Percentiles rank a stretch among this genome's conserved stretches.
Conservation (phyloP, 768 basidiomycete genomes). For the Suillus cothurnatus region DNA sequence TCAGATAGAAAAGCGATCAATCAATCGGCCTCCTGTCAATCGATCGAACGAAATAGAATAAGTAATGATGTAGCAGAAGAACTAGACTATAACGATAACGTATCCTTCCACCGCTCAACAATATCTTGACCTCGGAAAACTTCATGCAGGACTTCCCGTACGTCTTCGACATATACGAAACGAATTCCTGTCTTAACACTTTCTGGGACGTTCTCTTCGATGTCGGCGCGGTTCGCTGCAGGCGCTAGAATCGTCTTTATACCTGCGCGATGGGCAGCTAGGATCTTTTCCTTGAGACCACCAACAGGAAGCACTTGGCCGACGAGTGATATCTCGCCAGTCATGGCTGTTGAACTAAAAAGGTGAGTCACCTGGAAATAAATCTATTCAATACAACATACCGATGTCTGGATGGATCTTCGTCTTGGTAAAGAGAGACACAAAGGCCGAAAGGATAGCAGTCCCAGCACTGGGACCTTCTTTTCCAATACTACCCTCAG, state of each 20-base stretch:
- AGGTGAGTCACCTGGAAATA: not conserved
- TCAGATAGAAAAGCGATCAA: conserved; percentile 4
- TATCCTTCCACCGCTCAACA: conserved; percentile 69
- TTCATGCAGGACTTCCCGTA: conserved; percentile 85
- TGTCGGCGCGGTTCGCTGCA: conserved; percentile 87
- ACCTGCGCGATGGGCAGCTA: conserved; percentile 95
- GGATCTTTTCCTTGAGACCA: conserved; percentile 93
- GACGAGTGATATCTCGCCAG: conserved; percentile 95
- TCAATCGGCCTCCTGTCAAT: not conserved
- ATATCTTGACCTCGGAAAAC: conserved; percentile 72
- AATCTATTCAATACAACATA: conserved; percentile 38
- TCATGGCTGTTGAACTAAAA: conserved; percentile 72
- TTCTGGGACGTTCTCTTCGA: conserved; percentile 96
- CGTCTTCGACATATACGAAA: conserved; percentile 95
- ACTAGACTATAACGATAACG: conserved; percentile 36
- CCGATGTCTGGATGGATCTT: conserved; percentile 87
- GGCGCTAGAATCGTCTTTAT: conserved; percentile 92
- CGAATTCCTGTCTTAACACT: conserved; percentile 95
- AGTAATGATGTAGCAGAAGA: conserved; percentile 4
- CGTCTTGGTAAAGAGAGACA: conserved; percentile 87
- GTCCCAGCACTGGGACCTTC: conserved; percentile 98
- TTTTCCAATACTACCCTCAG: conserved; percentile 90
- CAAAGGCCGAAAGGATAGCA: conserved; percentile 88
- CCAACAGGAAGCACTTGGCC: conserved; percentile 97
- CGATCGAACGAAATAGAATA: conserved; percentile 10